phyloP scores from a whole-genome alignment of 495 filamentous ascomycete genomes.

The Penicillium tannophilum region DNA sequence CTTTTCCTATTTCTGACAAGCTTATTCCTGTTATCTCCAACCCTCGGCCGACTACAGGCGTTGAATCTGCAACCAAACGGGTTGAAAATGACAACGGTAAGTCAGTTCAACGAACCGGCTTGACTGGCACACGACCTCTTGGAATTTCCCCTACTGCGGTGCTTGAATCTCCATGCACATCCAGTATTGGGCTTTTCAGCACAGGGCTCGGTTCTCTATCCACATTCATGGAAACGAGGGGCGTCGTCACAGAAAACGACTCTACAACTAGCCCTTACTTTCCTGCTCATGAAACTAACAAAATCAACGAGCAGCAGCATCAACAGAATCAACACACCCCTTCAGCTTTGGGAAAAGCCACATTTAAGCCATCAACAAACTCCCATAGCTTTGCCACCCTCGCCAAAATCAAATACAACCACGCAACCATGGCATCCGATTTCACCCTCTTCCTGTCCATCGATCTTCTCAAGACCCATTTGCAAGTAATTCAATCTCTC shows the following conservation, averaged over 20 bases:
- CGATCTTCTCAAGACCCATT: conserved; percentile 31
- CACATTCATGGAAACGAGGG: conserved; percentile 36
- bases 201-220: conserved; percentile 25
- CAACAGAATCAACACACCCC: background rate
- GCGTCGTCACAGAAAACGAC: conserved; percentile 1
- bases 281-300: background rate
- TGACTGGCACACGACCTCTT: background rate
- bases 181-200: background rate
- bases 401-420: background rate
- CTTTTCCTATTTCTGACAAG: no score
- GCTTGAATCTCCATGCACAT: background rate
- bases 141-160: background rate
- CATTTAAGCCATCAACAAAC: background rate
- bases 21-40: background rate
- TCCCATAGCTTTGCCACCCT: background rate
- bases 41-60: background rate
- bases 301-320: background rate
- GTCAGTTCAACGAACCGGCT: background rate
- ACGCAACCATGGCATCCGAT: background rate
- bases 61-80: background rate
- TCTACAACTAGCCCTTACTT: background rate
- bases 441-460: conserved; percentile 30
- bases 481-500: conserved; percentile 24
- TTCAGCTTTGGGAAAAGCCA: background rate
- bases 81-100: background rate